phyloP scores from a whole-genome alignment of 805 yeast species.

The Yamadazyma sp. region DNA sequence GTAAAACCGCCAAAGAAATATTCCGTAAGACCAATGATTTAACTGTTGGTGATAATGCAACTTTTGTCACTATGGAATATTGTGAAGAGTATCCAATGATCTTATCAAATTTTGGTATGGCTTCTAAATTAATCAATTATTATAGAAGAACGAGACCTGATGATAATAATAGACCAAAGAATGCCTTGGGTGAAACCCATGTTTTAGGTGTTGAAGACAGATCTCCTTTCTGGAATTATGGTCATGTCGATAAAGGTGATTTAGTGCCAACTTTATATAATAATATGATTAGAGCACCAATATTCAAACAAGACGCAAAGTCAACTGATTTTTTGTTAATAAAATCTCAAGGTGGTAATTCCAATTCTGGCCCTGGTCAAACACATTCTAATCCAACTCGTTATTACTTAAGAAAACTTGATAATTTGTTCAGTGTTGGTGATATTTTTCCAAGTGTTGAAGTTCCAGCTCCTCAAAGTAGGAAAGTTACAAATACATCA shows the following conservation, averaged over 20 bases:
- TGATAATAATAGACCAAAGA: conserved; percentile 82
- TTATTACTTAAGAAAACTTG: conserved; percentile 66
- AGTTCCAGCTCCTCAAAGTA: conserved; percentile 95
- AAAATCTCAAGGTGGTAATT: conserved; percentile 65
- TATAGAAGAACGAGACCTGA: conserved; percentile 81
- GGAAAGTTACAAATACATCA: conserved; percentile 90
- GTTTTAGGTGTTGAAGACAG: conserved; percentile 95
- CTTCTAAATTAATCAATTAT: conserved; percentile 87
- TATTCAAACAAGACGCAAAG: conserved; percentile 78
- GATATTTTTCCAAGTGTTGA: conserved; percentile 91
- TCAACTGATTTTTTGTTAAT: conserved; percentile 80
- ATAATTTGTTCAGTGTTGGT: conserved; percentile 81
- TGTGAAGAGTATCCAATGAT: conserved; percentile 85
- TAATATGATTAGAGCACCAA: conserved; percentile 88
- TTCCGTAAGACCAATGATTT: conserved; percentile 71
- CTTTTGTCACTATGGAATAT: conserved; percentile 78
- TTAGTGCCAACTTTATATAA: conserved; percentile 92
- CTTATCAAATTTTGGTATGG: conserved; percentile 91
- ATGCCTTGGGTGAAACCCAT: conserved; percentile 90
- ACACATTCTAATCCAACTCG: conserved; percentile 62
- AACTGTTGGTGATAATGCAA: conserved; percentile 79
- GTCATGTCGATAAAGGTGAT: conserved; percentile 92
- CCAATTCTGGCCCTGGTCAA: conserved; percentile 35
- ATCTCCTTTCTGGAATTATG: conserved; percentile 98
- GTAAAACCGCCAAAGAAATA: conserved; percentile 73